A percentile compares a stretch with the other conserved stretches of the same genome.
Evolutionary conservation across 1,139 yeast genomes (phyloP).

Genomic region (Blastobotrys buckinghamii): DNA sequence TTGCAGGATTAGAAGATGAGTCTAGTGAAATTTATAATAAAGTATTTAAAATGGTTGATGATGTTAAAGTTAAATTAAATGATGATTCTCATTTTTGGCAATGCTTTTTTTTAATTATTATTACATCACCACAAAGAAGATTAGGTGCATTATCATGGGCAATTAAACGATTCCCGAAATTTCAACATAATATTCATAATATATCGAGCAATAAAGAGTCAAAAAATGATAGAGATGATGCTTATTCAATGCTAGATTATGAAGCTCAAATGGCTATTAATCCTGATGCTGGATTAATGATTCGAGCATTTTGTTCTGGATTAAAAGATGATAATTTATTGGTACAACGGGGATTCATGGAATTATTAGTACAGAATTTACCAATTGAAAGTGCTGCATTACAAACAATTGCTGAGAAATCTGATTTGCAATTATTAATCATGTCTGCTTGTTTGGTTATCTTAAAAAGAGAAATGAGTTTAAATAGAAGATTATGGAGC

Average conservation of each 20-base stretch:
- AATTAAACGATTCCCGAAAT: slow-evolving; percentile 56
- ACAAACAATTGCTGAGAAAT: slow-evolving; percentile 40
- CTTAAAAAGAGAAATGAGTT: slow-evolving; percentile 81
- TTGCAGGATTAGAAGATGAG: slow-evolving; percentile 91
- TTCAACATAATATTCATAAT: slow-evolving; percentile 24
- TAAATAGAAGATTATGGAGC: slow-evolving; percentile 86
- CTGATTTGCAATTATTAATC: slow-evolving; percentile 55
- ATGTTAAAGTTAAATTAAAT: slow-evolving; percentile 49
- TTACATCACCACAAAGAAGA: slow-evolving; percentile 71
- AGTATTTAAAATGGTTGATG: slow-evolving; percentile 54
- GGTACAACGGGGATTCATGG: slow-evolving; percentile 87
- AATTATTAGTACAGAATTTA: slow-evolving; percentile 61
- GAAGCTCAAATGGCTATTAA: slow-evolving; percentile 57
- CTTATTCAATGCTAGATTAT: slow-evolving; percentile 33
- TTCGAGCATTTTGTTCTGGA: slow-evolving; percentile 69
- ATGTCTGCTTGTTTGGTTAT: slow-evolving; percentile 64
- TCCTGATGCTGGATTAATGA: slow-evolving; percentile 74
- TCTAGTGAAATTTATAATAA: slow-evolving; percentile 72
- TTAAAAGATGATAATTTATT: slow-evolving; percentile 56
- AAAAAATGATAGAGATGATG: neutral
- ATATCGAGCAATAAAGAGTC: neutral
- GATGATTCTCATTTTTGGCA: slow-evolving; percentile 87
- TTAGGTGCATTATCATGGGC: slow-evolving; percentile 82
- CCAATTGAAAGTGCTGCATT: slow-evolving; percentile 60
- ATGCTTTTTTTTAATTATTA: slow-evolving; percentile 64